Evolutionary conservation across 495 filamentous ascomycete genomes (phyloP).

Genomic region (Elaphomyces granulatus): DNA sequence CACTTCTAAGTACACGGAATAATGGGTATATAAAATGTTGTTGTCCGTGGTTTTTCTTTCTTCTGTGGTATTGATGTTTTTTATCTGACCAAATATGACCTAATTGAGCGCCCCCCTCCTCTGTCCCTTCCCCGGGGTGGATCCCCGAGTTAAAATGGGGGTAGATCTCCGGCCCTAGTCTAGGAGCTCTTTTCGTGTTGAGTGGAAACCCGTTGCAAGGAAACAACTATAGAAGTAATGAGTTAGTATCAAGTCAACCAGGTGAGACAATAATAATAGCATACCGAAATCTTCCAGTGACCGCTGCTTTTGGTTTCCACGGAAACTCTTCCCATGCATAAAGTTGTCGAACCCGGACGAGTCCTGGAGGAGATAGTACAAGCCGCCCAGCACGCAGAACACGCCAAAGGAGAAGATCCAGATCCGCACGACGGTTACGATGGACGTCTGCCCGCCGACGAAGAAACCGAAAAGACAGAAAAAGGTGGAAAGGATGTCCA

Average conservation of each 20-base stretch:
- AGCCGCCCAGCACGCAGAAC: slow-evolving; percentile 52
- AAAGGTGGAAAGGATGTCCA: slow-evolving; percentile 69
- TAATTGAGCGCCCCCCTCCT: too few species aligned
- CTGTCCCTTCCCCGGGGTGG: too few species aligned
- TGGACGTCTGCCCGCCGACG: slow-evolving; percentile 47
- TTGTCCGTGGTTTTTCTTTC: too few species aligned
- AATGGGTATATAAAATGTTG: background rate
- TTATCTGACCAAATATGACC: too few species aligned
- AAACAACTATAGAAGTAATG: slow-evolving; percentile 40
- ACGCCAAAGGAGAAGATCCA: slow-evolving; percentile 85
- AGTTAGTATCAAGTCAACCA: background rate
- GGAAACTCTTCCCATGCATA: slow-evolving; percentile 75
- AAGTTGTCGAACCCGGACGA: slow-evolving; percentile 72
- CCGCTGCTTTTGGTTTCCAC: slow-evolving; percentile 59
- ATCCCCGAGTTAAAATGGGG: too few species aligned
- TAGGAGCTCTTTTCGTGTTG: slow-evolving; percentile 54
- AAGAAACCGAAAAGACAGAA: slow-evolving; percentile 79
- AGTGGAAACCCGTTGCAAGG: slow-evolving; percentile 70
- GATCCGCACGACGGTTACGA: slow-evolving; percentile 68
- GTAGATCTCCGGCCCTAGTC: background rate
- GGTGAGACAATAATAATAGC: slow-evolving; percentile 13
- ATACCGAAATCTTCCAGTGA: slow-evolving; percentile 76
- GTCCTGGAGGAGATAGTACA: slow-evolving; percentile 66
- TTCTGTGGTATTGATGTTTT: too few species aligned
- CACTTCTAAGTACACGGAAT: background rate